These are phyloP conservation scores for Phytophthora tentaculata DNA, from an alignment of 352 stramenopile genomes.

Conservation along the genomic window DNA sequence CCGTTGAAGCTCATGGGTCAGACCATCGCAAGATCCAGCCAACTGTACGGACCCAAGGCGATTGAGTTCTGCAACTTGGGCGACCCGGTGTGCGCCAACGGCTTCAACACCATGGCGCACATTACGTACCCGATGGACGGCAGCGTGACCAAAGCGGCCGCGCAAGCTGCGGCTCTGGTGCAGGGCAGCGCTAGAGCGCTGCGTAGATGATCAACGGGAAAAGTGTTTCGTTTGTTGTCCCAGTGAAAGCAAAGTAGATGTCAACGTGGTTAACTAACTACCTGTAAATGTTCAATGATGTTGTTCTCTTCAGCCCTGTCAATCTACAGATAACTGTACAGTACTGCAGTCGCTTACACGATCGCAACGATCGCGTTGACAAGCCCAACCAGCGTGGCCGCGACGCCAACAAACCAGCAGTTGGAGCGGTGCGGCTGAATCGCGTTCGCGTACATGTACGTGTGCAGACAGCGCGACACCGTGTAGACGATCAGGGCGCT, in stretches of 20 bases:
- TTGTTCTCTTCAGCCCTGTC: no score
- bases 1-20: conserved; percentile 31
- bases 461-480: conserved; percentile 42
- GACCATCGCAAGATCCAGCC: conserved; percentile 28
- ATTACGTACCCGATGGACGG: conserved; percentile 33
- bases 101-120: conserved; percentile 35
- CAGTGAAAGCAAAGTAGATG: background rate
- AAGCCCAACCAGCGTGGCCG: conserved; percentile 33
- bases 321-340: no score
- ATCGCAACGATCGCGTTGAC: conserved; percentile 42
- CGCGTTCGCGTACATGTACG: conserved; percentile 52
- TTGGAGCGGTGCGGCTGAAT: conserved; percentile 51
- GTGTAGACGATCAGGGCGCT: conserved; percentile 43
- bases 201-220: background rate
- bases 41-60: conserved; percentile 29
- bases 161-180: conserved; percentile 22
- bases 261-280: background rate
- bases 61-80: conserved; percentile 37
- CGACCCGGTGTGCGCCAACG: conserved; percentile 31
- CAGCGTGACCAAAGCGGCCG: conserved; percentile 26
- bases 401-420: conserved; percentile 42
- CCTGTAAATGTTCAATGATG: background rate
- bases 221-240: background rate
- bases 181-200: background rate
- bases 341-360: no score